Base-by-base conservation (phyloP, 202 grass and related monocot species). In the Panicum virgatum region DNA sequence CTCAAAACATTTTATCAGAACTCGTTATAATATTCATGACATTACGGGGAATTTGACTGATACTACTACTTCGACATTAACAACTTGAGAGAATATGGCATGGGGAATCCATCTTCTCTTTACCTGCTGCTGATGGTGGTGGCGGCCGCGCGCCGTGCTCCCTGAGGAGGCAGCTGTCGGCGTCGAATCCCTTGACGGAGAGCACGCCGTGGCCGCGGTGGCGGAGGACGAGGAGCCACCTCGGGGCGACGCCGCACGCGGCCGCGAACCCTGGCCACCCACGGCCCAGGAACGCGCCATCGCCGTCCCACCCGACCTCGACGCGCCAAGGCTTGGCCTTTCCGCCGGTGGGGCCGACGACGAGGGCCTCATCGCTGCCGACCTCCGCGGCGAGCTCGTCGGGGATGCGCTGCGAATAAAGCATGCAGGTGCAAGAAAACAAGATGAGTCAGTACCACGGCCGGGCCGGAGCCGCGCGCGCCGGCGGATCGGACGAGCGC, bases 201-300 rank as follows among this genome's bases (percentile, higher is more conserved):
- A 38, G 60, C 60, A 63, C 60, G 13, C 60, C 60, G 14, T 30
- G 14, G 27, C 60, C 29, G 5, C 14, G 60, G 62, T 64, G 62
- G 2, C 62, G 32, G 62, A 64, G 62, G 15, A 37, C 62, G 7
- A 64, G 2, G 30, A 9, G 16, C 62, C 30, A 64, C 7, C 30
- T 32, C 0, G 0, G 1, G 26, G 4, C 15, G 62, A 20, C 62
- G 32, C 62, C 62, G 15, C 30, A 37, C 29, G 58, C 58, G 12
- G 3, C 25, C 12, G 25, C 58, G 26, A 62, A 62, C 30, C 85
- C 57, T 6, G 62, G 5, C 82, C 85, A 88, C 3, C 89, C 85
- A 29, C 36, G 40, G 26, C 36, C 43, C 27, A 91, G 62, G 82
- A 88, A 91, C 1, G 48, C 68, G 29, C 79, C 66, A 0, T 60